These are phyloP conservation scores for Starmerella vitae DNA, from an alignment of 805 yeast genomes.

Conservation along the genomic window DNA sequence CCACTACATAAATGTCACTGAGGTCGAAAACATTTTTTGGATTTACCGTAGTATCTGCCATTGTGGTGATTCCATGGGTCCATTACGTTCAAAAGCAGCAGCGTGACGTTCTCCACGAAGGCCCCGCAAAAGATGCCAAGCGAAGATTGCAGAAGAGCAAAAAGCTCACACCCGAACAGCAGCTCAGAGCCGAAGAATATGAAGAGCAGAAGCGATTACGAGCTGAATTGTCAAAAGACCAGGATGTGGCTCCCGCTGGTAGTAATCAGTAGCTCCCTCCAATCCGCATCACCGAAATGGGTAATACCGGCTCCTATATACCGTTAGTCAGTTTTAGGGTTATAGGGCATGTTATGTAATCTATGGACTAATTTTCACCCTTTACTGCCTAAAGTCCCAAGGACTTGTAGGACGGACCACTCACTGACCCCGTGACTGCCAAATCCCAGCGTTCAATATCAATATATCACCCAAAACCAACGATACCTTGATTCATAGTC, in stretches of 20 bases:
- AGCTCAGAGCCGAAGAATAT: conserved; percentile 25
- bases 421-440: conserved; percentile 6
- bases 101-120: conserved; percentile 59
- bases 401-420: not conserved
- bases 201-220: conserved; percentile 22
- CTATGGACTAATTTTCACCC: no score
- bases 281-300: no score
- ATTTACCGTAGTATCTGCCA: conserved; percentile 41
- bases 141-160: conserved; percentile 38
- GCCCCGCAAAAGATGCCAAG: conserved; percentile 73
- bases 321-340: no score
- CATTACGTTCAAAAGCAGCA: conserved; percentile 60
- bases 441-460: not conserved
- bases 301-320: not conserved
- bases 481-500: not conserved
- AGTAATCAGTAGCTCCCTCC: no score
- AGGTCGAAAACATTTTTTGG: conserved; percentile 67
- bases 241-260: conserved; percentile 10
- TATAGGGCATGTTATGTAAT: conserved; percentile 10
- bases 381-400: not conserved
- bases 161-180: conserved; percentile 26
- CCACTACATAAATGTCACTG: conserved; percentile 44
- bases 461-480: not conserved
- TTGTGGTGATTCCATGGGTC: conserved; percentile 53
- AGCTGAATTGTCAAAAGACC: conserved; percentile 16